phyloP scores from a whole-genome alignment of 768 basidiomycete genomes.

The Hortiboletus campestris region DNA sequence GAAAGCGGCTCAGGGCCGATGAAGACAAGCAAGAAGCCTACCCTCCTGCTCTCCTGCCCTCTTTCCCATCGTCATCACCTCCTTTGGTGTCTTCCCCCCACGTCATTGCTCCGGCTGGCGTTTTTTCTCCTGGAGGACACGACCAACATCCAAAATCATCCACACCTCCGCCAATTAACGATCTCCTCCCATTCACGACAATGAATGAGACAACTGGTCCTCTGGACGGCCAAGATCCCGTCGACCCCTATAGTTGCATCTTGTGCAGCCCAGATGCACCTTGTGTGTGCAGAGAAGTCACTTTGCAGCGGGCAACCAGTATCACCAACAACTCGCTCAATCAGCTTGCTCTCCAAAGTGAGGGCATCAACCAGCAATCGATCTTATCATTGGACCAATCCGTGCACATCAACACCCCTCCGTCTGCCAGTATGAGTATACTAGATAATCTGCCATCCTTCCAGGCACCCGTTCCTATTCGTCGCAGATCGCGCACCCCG shows the following conservation, averaged over 20 bases:
- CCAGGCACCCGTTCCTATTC: conserved; percentile 80
- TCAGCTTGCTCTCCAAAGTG: conserved; percentile 14
- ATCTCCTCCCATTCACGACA: conserved; percentile 38
- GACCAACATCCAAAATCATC: conserved; percentile 31
- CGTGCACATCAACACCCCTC: conserved; percentile 26
- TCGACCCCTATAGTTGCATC: conserved; percentile 52
- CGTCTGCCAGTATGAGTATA: conserved; percentile 49
- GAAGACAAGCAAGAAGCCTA: conserved; percentile 21
- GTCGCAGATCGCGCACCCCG: conserved; percentile 46
- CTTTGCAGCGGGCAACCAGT: conserved; percentile 43
- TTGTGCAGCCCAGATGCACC: conserved; percentile 68
- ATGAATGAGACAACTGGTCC: conserved; percentile 28
- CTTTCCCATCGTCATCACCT: conserved; percentile 39
- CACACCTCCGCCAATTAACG: conserved; percentile 29
- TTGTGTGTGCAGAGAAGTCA: conserved; percentile 77
- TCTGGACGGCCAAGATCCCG: conserved; percentile 33
- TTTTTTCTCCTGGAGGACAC: conserved; percentile 34
- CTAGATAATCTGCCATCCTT: conserved; percentile 77
- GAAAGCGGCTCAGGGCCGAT: conserved; percentile 40
- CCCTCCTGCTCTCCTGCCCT: conserved; percentile 19
- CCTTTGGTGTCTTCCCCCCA: conserved; percentile 54
- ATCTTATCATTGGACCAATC: conserved; percentile 24
- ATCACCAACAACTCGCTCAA: conserved; percentile 5
- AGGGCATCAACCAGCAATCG: conserved; percentile 11
- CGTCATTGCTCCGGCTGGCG: conserved; percentile 27